Evolutionary conservation across 495 filamentous ascomycete species (phyloP), one percentile per base, ranked within the genome.

Genomic region (Venustampulla echinocandica): DNA sequence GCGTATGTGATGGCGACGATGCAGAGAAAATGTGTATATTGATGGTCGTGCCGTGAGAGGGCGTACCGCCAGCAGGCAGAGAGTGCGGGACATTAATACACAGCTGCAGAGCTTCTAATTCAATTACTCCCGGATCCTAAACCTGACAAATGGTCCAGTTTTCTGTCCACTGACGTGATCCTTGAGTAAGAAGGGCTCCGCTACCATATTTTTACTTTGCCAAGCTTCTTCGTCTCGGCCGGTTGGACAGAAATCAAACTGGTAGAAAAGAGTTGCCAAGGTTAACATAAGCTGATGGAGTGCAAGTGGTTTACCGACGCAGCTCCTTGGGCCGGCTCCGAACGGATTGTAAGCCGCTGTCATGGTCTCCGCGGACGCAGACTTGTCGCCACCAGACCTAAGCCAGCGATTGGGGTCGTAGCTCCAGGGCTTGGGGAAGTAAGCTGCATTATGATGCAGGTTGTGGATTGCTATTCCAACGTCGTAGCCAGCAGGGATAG

Each of bases 291-390:
- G 62, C 52, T 81, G 77, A 62, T 73, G 66, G 25, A 71, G 66
- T 4, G 78, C 78, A 56, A 82, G 68, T 5, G 62, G 62, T 63
- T 77, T 76, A 1, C 76, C 78, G 37, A 79, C 72, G 38, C 77
- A 82, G 0, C 72, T 71, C 9, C 76, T 61, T 0, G 71, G 70
- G 1, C 78, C 78, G 32, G 77, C 69, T 24, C 68, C 72, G 44
- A 81, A 82, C 1, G 78, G 75, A 23, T 64, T 72, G 55, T 76
- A 80, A 13, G 73, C 73, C 3, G 41, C 54, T 11, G 4, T 13
- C 4, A 9, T 19, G 6, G 11, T 6, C 18, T 20, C 37, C 3
- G 22, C 18, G 6, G 3, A 11, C 11, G 10, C 37, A 4, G 17
- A 15, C 37, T 20, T 22, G 4, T 21, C 37, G 4, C 18, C 15